Base-by-base conservation (phyloP, 208 protist species). In the Kentomonas sorsogonicus region DNA sequence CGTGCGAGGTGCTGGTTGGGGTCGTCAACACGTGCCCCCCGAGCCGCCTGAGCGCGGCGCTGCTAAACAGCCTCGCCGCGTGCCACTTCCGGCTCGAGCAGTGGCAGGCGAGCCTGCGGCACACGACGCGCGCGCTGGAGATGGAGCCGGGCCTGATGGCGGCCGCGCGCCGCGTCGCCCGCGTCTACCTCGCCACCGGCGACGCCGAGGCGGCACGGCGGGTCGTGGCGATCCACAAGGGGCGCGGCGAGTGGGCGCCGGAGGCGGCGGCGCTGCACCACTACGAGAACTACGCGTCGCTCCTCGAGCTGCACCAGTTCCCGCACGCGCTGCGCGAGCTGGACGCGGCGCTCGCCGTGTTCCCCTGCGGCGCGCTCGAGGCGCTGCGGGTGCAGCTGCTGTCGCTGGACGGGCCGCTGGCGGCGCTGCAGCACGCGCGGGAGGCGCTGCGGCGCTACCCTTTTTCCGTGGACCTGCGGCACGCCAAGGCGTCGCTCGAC, bases 331-430 rank as follows among this genome's bases (percentile, higher is more conserved):
- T 77, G 22, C 59, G 57, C 31, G 53, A 75, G 29, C 52, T 90
- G n/a, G 72, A 81, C 26, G 30, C 63, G 15, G 45, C 86, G 16
- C 27, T 83, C 25, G 31, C 46, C 16, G 20, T 70, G 18, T 57
- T 79, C 0, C 76, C 83, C 0, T 90, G 83, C 33, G 74, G 78
- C 9, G 58, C 66, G 1, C 59, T 90, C 36, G 78, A 86, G 54
- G 63, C 69, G 13, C 43, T 74, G 2, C 77, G 79, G 44, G 79
- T 79, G 41, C 72, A 77, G 36, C 65, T 86, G 26, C 38, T 84
- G 5, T 66, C 66, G 10, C 56, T 72, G 4, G 68, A 74, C 33
- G 75, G 66, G 33, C 67, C 62, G 18, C 47, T 43, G 26, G 54
- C 51, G 23, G 79, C 63, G 22, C 60, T 68, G 39, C 27, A 48